phyloP scores from a whole-genome alignment of 1,139 yeast genomes.

The Geotrichum aggregatum region DNA sequence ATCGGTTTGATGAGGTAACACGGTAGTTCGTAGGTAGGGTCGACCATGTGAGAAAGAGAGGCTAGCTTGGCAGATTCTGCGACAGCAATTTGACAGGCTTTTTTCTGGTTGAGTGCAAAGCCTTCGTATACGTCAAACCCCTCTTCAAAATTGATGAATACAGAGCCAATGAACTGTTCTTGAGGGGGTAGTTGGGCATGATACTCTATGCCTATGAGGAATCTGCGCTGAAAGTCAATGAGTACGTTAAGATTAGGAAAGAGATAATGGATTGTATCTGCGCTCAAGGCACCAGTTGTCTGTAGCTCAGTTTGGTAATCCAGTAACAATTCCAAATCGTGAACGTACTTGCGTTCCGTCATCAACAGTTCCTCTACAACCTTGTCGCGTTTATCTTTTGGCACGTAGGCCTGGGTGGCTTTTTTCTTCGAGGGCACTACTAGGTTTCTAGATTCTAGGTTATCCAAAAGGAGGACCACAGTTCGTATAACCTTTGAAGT shows the following conservation, averaged over 20 bases:
- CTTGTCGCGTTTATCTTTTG: slow-evolving; percentile 49
- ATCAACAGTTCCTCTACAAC: slow-evolving; percentile 80
- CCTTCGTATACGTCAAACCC: slow-evolving; percentile 89
- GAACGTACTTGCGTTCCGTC: slow-evolving; percentile 89
- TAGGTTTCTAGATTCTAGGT: slow-evolving; percentile 30
- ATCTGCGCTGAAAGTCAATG: slow-evolving; percentile 87
- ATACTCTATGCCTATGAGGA: slow-evolving; percentile 82
- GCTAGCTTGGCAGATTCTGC: slow-evolving; percentile 57
- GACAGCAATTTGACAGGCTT: slow-evolving; percentile 76
- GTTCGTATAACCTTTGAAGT: slow-evolving; percentile 59
- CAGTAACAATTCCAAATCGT: slow-evolving; percentile 73
- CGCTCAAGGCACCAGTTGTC: slow-evolving; percentile 61
- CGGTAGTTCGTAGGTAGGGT: slow-evolving; percentile 85
- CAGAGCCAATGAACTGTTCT: slow-evolving; percentile 81
- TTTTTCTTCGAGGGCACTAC: slow-evolving; percentile 21
- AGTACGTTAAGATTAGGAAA: slow-evolving; percentile 86
- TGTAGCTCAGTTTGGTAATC: slow-evolving; percentile 65
- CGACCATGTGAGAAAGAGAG: slow-evolving; percentile 60
- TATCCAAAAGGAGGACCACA: slow-evolving; percentile 57
- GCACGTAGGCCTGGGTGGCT: slow-evolving; percentile 20
- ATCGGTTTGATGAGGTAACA: slow-evolving; percentile 89
- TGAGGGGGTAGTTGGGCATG: slow-evolving; percentile 71
- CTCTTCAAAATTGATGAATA: slow-evolving; percentile 70
- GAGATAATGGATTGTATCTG: slow-evolving; percentile 73
- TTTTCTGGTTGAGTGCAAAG: slow-evolving; percentile 75